These are phyloP conservation scores for Gossypium sturtianum DNA, from an alignment of 345 rosid species.

Conservation along the genomic window DNA sequence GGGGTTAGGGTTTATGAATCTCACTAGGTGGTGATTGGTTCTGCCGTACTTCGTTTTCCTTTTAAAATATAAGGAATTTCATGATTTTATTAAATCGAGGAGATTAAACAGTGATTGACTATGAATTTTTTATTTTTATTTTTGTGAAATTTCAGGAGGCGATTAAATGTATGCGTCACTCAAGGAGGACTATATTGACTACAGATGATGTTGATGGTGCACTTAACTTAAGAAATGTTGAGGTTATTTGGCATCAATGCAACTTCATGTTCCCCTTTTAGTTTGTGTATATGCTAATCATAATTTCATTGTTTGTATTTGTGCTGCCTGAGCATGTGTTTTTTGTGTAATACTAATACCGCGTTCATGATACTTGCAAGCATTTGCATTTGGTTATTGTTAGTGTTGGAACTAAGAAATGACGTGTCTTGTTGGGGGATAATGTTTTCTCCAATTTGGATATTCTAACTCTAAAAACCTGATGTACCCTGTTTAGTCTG, in stretches of 20 bases:
- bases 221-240: constrained; percentile 72
- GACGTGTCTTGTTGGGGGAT: not conserved
- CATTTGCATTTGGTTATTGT: not conserved
- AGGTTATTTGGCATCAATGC: constrained; percentile 40
- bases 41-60: not conserved
- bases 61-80: not conserved
- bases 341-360: not conserved
- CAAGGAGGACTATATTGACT: constrained; percentile 68
- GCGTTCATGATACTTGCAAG: not conserved
- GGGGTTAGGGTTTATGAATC: not conserved
- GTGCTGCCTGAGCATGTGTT: not conserved
- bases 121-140: constrained; percentile 7
- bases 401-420: not conserved
- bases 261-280: not conserved
- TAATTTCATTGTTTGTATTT: not conserved
- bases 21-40: not conserved
- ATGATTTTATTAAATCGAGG: not conserved
- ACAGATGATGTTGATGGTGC: constrained; percentile 83
- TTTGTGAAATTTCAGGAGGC: constrained; percentile 56
- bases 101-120: not conserved
- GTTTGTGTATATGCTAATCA: not conserved
- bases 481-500: not conserved
- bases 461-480: not conserved
- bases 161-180: constrained; percentile 92
- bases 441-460: not conserved